Conservation (phyloP, 176 grass and related monocot genomes). For the Pontederia paniculata region DNA sequence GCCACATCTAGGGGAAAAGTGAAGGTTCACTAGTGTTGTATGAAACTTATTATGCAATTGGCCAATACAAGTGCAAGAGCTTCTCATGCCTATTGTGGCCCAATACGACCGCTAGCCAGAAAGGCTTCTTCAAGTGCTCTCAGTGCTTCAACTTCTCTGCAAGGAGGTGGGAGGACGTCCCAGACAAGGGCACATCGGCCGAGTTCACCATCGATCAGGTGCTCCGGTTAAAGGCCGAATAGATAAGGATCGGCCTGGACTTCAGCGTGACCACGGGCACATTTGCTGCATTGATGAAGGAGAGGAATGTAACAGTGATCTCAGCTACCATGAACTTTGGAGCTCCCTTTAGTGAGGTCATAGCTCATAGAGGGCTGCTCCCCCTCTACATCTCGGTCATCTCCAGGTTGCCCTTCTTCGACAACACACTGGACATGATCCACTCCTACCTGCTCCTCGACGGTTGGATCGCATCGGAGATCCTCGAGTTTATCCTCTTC, state of each 20-base stretch:
- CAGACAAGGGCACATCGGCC: conserved; percentile 12
- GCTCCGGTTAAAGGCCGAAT: conserved; percentile 22
- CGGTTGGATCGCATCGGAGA: conserved; percentile 30
- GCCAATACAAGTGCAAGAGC: conserved; percentile 32
- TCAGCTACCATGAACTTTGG: conserved; percentile 33
- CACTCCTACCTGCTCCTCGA: conserved; percentile 30
- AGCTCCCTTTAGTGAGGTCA: conserved; percentile 34
- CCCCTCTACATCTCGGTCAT: conserved; percentile 30
- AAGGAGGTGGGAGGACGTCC: conserved; percentile 17
- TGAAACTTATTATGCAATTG: no score
- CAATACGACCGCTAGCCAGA: conserved; percentile 19
- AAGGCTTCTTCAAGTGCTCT: conserved; percentile 41
- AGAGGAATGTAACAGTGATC: conserved; percentile 24
- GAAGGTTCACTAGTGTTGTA: no score
- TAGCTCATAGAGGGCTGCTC: conserved; percentile 28
- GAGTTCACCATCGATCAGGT: conserved; percentile 29
- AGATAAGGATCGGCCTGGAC: conserved; percentile 33
- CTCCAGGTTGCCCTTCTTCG: conserved; percentile 34
- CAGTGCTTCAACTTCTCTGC: conserved; percentile 35
- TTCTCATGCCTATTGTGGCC: conserved; percentile 33
- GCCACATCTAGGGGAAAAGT: no score
- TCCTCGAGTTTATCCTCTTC: conserved; percentile 32
- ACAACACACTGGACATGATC: no score
- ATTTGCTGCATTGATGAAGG: conserved; percentile 36
- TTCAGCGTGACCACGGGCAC: conserved; percentile 34